These are phyloP conservation scores for Boechera stricta DNA, from an alignment of 345 rosid genomes.

Conservation along the genomic window DNA sequence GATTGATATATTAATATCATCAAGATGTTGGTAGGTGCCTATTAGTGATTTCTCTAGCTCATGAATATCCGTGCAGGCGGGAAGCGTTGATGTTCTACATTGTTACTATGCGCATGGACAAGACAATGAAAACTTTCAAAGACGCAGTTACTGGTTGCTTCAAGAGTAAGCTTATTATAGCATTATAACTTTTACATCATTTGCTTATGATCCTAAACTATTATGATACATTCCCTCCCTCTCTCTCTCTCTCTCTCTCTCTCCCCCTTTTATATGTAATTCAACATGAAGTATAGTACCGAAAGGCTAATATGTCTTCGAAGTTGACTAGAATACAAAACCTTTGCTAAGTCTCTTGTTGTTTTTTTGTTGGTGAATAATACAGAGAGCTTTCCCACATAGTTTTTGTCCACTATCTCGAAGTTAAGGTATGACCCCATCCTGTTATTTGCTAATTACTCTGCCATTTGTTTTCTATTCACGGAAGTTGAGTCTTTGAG, in stretches of 20 bases:
- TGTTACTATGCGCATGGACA: slow-evolving; percentile 99
- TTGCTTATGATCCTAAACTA: slow-evolving; percentile 4
- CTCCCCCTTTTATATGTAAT: background rate
- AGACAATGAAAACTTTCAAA: slow-evolving; percentile 83
- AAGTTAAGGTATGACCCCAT: slow-evolving; percentile 68
- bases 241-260: too few relatives aligned
- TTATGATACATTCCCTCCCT: background rate
- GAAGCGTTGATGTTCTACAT: slow-evolving; percentile 90
- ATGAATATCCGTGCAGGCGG: slow-evolving; percentile 60
- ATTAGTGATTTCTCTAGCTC: slow-evolving; percentile 9
- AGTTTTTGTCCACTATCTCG: slow-evolving; percentile 91
- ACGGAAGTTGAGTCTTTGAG: slow-evolving; percentile 5
- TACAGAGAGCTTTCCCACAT: slow-evolving; percentile 85
- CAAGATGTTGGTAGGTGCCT: slow-evolving; percentile 14
- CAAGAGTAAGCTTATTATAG: slow-evolving; percentile 75
- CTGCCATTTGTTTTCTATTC: background rate
- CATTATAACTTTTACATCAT: slow-evolving; percentile 8
- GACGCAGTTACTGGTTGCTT: slow-evolving; percentile 98
- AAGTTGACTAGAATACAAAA: slow-evolving; percentile 1
- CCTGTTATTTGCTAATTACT: slow-evolving; percentile 15
- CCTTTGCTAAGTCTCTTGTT: slow-evolving; percentile 33
- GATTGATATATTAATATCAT: background rate
- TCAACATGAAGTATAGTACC: background rate
- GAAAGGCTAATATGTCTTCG: background rate
- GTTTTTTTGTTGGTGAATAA: slow-evolving; percentile 25